Percentiles rank a stretch among this genome's conserved stretches.
Evolutionary conservation across 2,329 filamentous ascomycete genomes (phyloP).

Genomic region (Basipetospora chlamydospora): DNA sequence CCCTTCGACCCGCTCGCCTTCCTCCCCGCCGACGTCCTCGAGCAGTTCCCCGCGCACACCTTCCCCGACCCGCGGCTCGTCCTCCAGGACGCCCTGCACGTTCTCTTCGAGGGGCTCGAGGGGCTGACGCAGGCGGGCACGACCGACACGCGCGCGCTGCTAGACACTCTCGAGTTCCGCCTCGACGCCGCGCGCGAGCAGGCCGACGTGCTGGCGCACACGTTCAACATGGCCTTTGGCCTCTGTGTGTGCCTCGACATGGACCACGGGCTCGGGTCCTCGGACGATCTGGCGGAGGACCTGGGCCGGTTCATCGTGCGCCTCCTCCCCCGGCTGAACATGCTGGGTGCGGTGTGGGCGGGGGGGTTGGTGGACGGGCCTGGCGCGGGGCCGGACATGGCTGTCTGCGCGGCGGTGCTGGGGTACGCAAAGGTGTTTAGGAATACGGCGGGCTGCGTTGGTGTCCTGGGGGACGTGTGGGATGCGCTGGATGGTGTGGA

Average conservation of each 20-base stretch:
- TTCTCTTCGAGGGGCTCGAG: background rate
- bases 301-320: slow-evolving; percentile 13
- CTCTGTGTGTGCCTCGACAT: slow-evolving; percentile 16
- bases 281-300: slow-evolving; percentile 11
- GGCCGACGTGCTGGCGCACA: background rate
- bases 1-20: background rate
- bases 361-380: too few relatives aligned
- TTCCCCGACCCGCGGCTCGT: background rate
- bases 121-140: background rate
- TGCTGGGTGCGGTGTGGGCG: slow-evolving; percentile 5
- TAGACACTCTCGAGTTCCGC: background rate
- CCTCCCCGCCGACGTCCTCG: background rate
- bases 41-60: background rate
- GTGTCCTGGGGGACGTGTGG: slow-evolving; percentile 12
- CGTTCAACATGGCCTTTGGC: slow-evolving; percentile 9
- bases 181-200: background rate
- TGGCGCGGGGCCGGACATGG: background rate
- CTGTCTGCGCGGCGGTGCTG: slow-evolving; percentile 10
- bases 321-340: slow-evolving; percentile 11
- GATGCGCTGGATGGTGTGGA: slow-evolving; percentile 10
- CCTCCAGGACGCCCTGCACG: background rate
- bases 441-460: slow-evolving; percentile 5
- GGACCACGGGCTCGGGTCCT: slow-evolving; percentile 14
- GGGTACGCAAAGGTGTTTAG: slow-evolving; percentile 13
- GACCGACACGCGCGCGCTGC: background rate